A percentile compares a stretch with the other conserved stretches of the same genome.
Conservation (phyloP, 2,329 filamentous ascomycete genomes). For the Neofusicoccum sp. region DNA sequence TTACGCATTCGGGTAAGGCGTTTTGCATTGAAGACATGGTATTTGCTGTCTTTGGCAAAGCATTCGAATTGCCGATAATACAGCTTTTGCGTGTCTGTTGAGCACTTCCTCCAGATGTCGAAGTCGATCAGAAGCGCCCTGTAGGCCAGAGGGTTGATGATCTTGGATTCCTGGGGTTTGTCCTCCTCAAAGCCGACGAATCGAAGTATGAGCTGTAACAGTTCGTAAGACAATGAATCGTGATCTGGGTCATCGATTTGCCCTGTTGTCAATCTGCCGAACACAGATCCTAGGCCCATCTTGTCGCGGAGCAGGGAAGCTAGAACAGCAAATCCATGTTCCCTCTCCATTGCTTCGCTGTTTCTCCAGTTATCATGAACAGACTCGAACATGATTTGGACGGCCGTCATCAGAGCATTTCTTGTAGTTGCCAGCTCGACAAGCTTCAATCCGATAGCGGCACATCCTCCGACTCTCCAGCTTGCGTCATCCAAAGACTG, state of each 20-base stretch:
- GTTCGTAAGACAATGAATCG: slow-evolving; percentile 53
- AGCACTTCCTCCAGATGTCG: slow-evolving; percentile 85
- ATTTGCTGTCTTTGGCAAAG: slow-evolving; percentile 86
- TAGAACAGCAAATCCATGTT: slow-evolving; percentile 88
- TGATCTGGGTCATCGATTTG: slow-evolving; percentile 35
- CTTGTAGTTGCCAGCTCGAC: slow-evolving; percentile 72
- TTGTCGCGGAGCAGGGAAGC: slow-evolving; percentile 82
- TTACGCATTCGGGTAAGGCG: slow-evolving; percentile 86
- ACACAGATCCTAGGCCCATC: slow-evolving; percentile 55
- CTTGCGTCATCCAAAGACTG: slow-evolving; percentile 86
- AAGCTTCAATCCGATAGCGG: slow-evolving; percentile 78
- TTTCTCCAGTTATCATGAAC: slow-evolving; percentile 94
- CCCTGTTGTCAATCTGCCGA: slow-evolving; percentile 5
- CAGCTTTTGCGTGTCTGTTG: slow-evolving; percentile 72
- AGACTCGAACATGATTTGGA: slow-evolving; percentile 80
- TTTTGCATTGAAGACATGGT: slow-evolving; percentile 87
- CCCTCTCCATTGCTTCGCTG: slow-evolving; percentile 95
- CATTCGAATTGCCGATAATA: slow-evolving; percentile 92
- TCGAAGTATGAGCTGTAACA: slow-evolving; percentile 73
- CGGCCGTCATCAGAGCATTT: slow-evolving; percentile 70
- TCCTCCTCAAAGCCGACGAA: slow-evolving; percentile 86
- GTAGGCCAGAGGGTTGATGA: slow-evolving; percentile 94
- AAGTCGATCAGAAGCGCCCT: slow-evolving; percentile 87
- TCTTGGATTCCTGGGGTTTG: slow-evolving; percentile 82
- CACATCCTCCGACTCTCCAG: slow-evolving; percentile 91